A percentile compares a stretch with the other conserved stretches of the same genome.
Conservation (phyloP, 2,329 filamentous ascomycete species). For the Aspergillus quadrilineatus region DNA sequence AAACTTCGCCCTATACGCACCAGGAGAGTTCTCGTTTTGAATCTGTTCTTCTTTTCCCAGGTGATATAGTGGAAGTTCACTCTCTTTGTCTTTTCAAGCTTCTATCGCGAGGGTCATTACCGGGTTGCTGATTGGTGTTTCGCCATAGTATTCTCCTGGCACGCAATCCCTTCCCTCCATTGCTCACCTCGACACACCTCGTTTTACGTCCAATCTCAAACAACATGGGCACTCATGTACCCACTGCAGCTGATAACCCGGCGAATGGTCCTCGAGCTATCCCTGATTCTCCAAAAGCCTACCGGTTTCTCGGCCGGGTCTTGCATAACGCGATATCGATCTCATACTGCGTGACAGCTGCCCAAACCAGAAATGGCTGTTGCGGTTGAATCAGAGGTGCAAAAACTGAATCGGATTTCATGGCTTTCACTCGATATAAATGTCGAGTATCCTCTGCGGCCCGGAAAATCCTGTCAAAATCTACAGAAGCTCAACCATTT, state of each 20-base stretch:
- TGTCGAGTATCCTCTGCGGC: neutral
- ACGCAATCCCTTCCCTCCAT: slow-evolving; percentile 16
- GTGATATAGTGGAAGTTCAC: neutral
- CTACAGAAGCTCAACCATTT: neutral
- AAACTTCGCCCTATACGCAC: neutral
- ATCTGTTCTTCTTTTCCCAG: neutral
- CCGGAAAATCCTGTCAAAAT: neutral
- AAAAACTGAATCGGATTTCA: neutral
- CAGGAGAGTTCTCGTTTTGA: neutral
- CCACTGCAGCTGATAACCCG: slow-evolving; percentile 2
- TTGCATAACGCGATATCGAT: slow-evolving; percentile 15
- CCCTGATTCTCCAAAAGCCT: neutral
- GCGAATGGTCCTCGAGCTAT: slow-evolving; percentile 3
- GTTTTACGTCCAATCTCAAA: slow-evolving; percentile 10
- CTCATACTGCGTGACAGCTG: slow-evolving; percentile 11
- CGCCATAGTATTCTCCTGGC: slow-evolving; percentile 8
- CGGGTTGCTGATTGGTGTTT: neutral
- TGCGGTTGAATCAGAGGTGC: slow-evolving; percentile 1
- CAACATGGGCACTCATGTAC: neutral
- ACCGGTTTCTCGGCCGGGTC: slow-evolving; percentile 10
- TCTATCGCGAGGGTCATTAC: neutral
- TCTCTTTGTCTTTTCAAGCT: neutral
- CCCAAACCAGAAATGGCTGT: neutral
- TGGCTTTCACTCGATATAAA: slow-evolving; percentile 4
- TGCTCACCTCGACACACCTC: slow-evolving; percentile 8